Base-by-base conservation (phyloP, 225 moss, liverwort and hornwort genomes). In the Climacium dendroides region DNA sequence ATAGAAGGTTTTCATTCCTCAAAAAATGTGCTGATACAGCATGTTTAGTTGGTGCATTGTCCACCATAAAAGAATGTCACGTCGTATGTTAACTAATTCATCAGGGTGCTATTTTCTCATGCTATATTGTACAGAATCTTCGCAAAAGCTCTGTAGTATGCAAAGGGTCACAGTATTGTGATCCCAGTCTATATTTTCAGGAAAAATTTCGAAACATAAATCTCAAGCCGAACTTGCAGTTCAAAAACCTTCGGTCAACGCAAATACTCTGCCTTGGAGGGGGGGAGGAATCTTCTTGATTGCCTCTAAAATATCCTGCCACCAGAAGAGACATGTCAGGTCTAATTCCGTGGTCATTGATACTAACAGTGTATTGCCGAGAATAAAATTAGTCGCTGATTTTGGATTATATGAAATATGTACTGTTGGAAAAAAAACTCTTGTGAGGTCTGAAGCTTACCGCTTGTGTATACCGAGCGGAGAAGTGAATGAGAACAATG, bases 401-500 rank as follows among this genome's bases (percentile, higher is more conserved):
- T 61, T 24, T 15, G 34, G 32, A 63, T 34, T 35, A 6, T 7
- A 16, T 15, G 63, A 45, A 81, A 63, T 20, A 63, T 60, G 25
- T n/a, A 10, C 14, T 55, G 13, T 15, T 26, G 30, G 24, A 13
- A 32, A 11, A 53, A 6, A 25, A 47, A 4, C 14, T 67, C 45
- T 73, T 72, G 37, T 37, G 87, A 75, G 55, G 66, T 66, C 41
- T 64, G 62, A 66, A 84, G n/a, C 45, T 69, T 89, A 96, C 98
- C 94, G 92, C 87, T 88, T 89, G 91, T n/a, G 90, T 89, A 78
- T 99, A 99, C 57, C 99, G 97, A 77, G 98, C 98, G 83, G 98
- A 99, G 90, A 99, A 99, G 85, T 99, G 99, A 78, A 97, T 96
- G 76, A 99, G 94, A 55, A 96, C 91, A 54, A 97, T 95, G 80